A percentile compares a stretch with the other conserved stretches of the same genome.
Evolutionary conservation across 2,329 filamentous ascomycete species (phyloP).

Genomic region (Diaporthe vexans): DNA sequence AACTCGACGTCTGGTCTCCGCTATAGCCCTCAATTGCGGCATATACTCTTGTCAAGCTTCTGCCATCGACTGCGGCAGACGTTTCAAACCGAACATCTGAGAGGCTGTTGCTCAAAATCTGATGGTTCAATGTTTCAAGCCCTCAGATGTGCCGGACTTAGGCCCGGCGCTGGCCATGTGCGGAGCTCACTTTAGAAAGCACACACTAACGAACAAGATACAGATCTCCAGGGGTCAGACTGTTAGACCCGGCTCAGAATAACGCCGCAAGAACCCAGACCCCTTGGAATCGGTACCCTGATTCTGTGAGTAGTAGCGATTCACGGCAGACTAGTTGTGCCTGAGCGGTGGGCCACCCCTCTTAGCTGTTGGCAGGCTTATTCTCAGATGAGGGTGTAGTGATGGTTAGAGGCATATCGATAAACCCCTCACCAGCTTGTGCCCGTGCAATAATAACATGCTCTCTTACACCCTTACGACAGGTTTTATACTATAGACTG

Average conservation of each 20-base stretch:
- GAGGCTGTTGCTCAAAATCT: not conserved
- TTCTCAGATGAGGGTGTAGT: not conserved
- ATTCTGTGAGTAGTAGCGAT: not conserved
- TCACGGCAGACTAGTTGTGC: conserved; percentile 3
- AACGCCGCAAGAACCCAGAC: not conserved
- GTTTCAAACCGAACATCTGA: not conserved
- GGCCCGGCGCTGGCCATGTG: conserved; percentile 1
- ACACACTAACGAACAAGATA: conserved; percentile 11
- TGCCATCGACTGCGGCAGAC: not conserved
- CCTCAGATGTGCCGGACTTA: not conserved
- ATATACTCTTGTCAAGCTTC: conserved; percentile 13
- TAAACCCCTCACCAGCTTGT: conserved; percentile 13
- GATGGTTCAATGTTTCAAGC: conserved; percentile 23
- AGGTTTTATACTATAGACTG: not conserved
- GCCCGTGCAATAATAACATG: conserved; percentile 16
- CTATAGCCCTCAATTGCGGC: not conserved
- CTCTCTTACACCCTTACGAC: conserved; percentile 13
- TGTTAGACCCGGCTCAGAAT: conserved; percentile 10
- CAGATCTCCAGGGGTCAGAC: conserved; percentile 22
- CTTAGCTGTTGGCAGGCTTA: not conserved
- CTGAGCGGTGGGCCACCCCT: not conserved
- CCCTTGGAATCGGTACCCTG: not conserved
- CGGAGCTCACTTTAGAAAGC: conserved; percentile 7
- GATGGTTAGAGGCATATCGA: conserved; percentile 21
- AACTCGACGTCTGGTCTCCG: not conserved